A percentile compares a stretch with the other conserved stretches of the same genome.
phyloP scores from a whole-genome alignment of 2,329 filamentous ascomycete species.

The Periconia sp. region DNA sequence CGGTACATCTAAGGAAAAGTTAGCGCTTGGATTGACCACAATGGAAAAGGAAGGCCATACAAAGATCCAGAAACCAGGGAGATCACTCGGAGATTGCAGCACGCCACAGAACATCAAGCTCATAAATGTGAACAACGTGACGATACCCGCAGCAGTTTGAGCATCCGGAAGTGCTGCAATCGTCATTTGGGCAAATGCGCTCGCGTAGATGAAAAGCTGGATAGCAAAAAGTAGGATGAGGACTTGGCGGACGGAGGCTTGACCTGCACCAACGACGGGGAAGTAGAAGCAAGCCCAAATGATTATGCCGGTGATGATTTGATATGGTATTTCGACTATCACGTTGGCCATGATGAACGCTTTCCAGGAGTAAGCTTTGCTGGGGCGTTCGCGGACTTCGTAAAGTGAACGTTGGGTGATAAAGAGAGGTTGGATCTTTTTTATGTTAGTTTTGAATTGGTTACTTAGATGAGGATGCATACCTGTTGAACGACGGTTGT shows the following conservation, averaged over 20 bases:
- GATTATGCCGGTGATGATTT: conserved; percentile 66
- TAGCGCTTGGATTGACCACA: not conserved
- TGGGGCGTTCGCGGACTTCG: conserved; percentile 66
- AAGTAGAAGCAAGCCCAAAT: conserved; percentile 74
- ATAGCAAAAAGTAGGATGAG: conserved; percentile 70
- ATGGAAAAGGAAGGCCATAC: not conserved
- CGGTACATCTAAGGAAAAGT: conserved; percentile 63
- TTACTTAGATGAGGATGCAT: not conserved
- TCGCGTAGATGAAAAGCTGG: conserved; percentile 73
- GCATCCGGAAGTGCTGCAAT: conserved; percentile 74
- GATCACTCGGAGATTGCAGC: conserved; percentile 60
- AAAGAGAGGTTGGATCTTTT: conserved; percentile 64
- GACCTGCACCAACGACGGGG: conserved; percentile 46
- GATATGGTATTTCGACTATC: conserved; percentile 73
- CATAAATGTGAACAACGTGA: conserved; percentile 63
- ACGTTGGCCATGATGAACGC: conserved; percentile 76
- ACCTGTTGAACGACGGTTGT: conserved; percentile 51
- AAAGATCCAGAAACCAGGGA: conserved; percentile 79
- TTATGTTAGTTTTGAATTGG: conserved; percentile 24
- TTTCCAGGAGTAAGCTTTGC: conserved; percentile 77
- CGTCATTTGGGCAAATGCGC: conserved; percentile 75
- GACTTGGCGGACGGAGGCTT: conserved; percentile 54
- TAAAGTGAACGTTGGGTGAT: conserved; percentile 64
- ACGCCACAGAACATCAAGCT: conserved; percentile 58
- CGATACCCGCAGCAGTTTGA: conserved; percentile 70